Evolutionary conservation across 1,139 yeast genomes (phyloP).

Genomic region (Blastobotrys raffinosifermentans): DNA sequence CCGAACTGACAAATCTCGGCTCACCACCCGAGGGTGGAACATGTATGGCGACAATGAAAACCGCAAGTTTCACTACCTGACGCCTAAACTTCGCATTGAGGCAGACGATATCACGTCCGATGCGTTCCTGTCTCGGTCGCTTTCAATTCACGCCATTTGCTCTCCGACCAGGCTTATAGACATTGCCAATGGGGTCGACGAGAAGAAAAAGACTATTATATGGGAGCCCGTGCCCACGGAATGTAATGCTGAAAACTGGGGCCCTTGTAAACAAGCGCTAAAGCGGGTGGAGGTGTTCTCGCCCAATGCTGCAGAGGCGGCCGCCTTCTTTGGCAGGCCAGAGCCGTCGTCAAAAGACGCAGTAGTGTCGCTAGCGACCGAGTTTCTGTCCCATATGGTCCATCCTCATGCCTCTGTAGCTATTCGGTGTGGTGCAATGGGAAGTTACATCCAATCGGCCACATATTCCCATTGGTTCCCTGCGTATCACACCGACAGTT

Average conservation of each 20-base stretch:
- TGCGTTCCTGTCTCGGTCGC: constrained; percentile 36
- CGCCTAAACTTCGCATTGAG: constrained; percentile 61
- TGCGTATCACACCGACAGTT: constrained; percentile 55
- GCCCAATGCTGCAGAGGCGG: constrained; percentile 83
- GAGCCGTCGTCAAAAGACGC: constrained; percentile 40
- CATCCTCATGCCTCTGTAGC: constrained; percentile 56
- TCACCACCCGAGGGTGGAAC: constrained; percentile 80
- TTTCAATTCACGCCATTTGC: constrained; percentile 67
- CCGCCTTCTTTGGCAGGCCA: constrained; percentile 43
- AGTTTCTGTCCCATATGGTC: constrained; percentile 39
- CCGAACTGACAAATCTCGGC: constrained; percentile 46
- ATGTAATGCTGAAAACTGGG: constrained; percentile 49
- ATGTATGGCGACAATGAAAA: constrained; percentile 59
- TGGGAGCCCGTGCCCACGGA: constrained; percentile 89
- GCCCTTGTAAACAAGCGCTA: constrained; percentile 39
- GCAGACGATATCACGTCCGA: constrained; percentile 49
- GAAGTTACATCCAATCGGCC: constrained; percentile 43
- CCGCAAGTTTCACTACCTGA: constrained; percentile 45
- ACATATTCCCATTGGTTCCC: constrained; percentile 44
- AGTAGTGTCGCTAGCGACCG: constrained; percentile 41
- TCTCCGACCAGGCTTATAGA: constrained; percentile 55
- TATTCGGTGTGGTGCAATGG: constrained; percentile 65
- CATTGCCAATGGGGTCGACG: constrained; percentile 39
- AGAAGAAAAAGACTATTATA: constrained; percentile 41
- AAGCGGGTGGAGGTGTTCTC: constrained; percentile 55